Percentiles rank a stretch among this genome's conserved stretches.
Conservation (phyloP, 805 yeast genomes). For the Ogataea pini region DNA sequence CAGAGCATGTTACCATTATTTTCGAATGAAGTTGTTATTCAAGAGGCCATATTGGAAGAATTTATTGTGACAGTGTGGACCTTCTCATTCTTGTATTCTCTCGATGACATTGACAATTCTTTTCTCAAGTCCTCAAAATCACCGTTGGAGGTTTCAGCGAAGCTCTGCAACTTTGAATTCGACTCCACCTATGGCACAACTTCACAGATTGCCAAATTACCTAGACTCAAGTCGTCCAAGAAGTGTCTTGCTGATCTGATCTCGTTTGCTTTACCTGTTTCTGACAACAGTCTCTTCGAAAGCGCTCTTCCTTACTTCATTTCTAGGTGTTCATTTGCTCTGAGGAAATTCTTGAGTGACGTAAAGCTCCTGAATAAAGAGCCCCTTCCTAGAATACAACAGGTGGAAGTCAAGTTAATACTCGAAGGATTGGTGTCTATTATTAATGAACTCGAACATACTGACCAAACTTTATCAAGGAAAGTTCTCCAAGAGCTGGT, state of each 20-base stretch:
- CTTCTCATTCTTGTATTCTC: slow-evolving; percentile 59
- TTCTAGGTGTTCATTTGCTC: slow-evolving; percentile 57
- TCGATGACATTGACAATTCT: slow-evolving; percentile 52
- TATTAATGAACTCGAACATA: slow-evolving; percentile 7
- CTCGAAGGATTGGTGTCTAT: slow-evolving; percentile 42
- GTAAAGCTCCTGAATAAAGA: slow-evolving; percentile 54
- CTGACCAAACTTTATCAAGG: slow-evolving; percentile 1
- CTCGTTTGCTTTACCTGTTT: slow-evolving; percentile 37
- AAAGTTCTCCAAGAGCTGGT: slow-evolving; percentile 10
- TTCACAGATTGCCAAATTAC: slow-evolving; percentile 42
- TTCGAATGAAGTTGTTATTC: slow-evolving; percentile 28
- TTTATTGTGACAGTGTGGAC: slow-evolving; percentile 54
- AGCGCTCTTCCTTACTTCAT: slow-evolving; percentile 49
- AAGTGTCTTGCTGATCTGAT: slow-evolving; percentile 58
- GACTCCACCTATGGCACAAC: slow-evolving; percentile 66
- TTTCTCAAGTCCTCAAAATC: slow-evolving; percentile 26
- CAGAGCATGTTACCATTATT: slow-evolving; percentile 43
- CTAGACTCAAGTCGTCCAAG: slow-evolving; percentile 51
- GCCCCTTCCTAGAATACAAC: slow-evolving; percentile 70
- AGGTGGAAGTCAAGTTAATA: slow-evolving; percentile 55
- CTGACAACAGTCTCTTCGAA: slow-evolving; percentile 23
- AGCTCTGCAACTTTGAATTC: slow-evolving; percentile 43
- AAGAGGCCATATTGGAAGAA: slow-evolving; percentile 37
- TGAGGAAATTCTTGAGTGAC: slow-evolving; percentile 67
- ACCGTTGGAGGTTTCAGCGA: slow-evolving; percentile 37